Base-by-base conservation (phyloP, 2,329 filamentous ascomycete species). In the Talaromyces sp. region DNA sequence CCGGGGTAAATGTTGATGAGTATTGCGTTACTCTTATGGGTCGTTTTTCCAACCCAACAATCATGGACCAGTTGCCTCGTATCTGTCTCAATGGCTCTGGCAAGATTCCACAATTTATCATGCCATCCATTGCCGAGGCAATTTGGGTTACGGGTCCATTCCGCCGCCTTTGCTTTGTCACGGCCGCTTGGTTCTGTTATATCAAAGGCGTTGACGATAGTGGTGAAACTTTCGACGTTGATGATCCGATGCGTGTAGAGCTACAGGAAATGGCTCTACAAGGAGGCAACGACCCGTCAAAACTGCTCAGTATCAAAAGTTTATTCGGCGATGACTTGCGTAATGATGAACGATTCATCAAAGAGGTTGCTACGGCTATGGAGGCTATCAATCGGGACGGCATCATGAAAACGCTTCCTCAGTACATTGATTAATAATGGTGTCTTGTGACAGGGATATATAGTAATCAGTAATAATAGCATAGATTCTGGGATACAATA, bases 31-130 rank as follows among this genome's bases (percentile, higher is more conserved):
- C 82, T 0, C 79, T 85, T 53, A 80, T 85, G 67, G 82, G 83
- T 73, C 83, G 83, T 43, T 85, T 85, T 77, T 81, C 81, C 71
- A 85, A 85, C 81, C 82, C 83, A 0, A 84, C 83, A 63, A 84
- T 85, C 70, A 84, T 80, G 82, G 83, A 85, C 67, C 82, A 84
- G 75, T 77, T 85, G 64, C 80, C 82, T 45, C 83, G 83, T 43
- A 75, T 85, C 67, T 81, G 81, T 66, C 79, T 85, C 25, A 81
- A 81, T 72, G 83, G 79, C 25, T 84, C 82, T 5, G 83, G 83
- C 76, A 85, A 85, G 80, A 80, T 85, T 45, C 83, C 83, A 0
- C 82, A 78, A 64, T 78, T 78, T 61, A 77, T 77, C 68, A 77
- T 78, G 75, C 76, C 76, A 3, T 77, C 76, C 1, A 74, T 78